Evolutionary conservation across 2,329 filamentous ascomycete genomes (phyloP).

Genomic region (Trichoderma endophyticum): DNA sequence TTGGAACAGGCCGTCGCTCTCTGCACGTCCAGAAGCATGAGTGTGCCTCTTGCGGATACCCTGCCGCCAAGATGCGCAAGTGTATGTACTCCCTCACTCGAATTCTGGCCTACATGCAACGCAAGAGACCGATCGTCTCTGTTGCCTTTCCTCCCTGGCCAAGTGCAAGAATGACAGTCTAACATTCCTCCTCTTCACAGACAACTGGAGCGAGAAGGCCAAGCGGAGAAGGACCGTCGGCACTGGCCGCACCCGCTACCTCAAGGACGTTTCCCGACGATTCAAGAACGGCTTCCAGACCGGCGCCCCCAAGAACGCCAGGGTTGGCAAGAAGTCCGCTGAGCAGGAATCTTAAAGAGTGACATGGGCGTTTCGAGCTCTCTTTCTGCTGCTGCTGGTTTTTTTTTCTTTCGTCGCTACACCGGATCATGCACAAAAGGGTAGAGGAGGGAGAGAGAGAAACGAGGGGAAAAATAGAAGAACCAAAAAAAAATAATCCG

Average conservation of each 20-base stretch:
- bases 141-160: background rate
- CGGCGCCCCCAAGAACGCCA: conserved; percentile 80
- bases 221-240: conserved; percentile 99
- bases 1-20: conserved; percentile 75
- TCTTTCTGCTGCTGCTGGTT: conserved; percentile 5
- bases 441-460: conserved; percentile 18
- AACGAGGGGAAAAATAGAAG: conserved; percentile 18
- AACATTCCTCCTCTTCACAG: conserved; percentile 45
- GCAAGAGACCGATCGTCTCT: background rate
- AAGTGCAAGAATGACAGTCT: background rate
- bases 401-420: conserved; percentile 18
- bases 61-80: conserved; percentile 94
- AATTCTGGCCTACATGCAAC: background rate
- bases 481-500: conserved; percentile 11
- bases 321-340: conserved; percentile 34
- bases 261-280: conserved; percentile 86
- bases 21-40: conserved; percentile 99
- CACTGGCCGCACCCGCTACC: conserved; percentile 91
- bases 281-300: conserved; percentile 98
- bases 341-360: conserved; percentile 36
- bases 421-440: conserved; percentile 21
- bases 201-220: conserved; percentile 99
- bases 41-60: conserved; percentile 93
- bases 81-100: conserved; percentile 65
- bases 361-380: conserved; percentile 12